phyloP scores from a whole-genome alignment of 257 asterid genomes.

The Penstemon newberryi region DNA sequence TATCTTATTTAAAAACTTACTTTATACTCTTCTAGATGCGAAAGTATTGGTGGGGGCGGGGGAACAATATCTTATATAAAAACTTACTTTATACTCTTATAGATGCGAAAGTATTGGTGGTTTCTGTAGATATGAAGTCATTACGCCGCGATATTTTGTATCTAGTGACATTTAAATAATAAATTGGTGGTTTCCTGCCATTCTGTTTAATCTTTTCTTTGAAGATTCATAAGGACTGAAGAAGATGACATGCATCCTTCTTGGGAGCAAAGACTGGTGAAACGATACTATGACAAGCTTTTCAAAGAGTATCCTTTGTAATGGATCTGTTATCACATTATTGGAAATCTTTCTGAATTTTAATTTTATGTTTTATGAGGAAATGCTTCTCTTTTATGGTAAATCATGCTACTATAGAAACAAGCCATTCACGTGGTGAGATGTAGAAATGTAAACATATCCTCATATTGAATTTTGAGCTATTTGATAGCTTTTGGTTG shows the following conservation, averaged over 20 bases:
- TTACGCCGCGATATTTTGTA: too few relatives aligned
- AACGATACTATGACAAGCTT: conserved; percentile 95
- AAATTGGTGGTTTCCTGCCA: conserved; percentile 8
- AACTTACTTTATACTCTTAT: too few relatives aligned
- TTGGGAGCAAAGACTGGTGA: conserved; percentile 97
- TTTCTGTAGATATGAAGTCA: too few relatives aligned
- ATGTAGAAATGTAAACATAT: not conserved
- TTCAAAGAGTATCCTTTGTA: conserved; percentile 90
- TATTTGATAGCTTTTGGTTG: not conserved
- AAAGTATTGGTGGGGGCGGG: too few relatives aligned
- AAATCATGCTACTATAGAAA: conserved; percentile 4
- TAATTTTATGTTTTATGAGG: conserved; percentile 17
- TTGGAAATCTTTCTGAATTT: conserved; percentile 11
- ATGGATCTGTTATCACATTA: conserved; percentile 18
- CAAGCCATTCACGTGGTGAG: conserved; percentile 13
- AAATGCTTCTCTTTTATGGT: conserved; percentile 16
- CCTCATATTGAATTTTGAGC: conserved; percentile 5
- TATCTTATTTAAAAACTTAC: too few relatives aligned
- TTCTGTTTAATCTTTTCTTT: conserved; percentile 27
- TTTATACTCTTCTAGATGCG: too few relatives aligned
- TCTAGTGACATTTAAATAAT: not conserved
- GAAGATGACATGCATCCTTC: conserved; percentile 89
- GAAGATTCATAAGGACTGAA: conserved; percentile 83
- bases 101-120: too few relatives aligned
- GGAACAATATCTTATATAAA: too few relatives aligned